Evolutionary conservation across 2,329 filamentous ascomycete species (phyloP).

Genomic region (Ophiostoma ulmi): DNA sequence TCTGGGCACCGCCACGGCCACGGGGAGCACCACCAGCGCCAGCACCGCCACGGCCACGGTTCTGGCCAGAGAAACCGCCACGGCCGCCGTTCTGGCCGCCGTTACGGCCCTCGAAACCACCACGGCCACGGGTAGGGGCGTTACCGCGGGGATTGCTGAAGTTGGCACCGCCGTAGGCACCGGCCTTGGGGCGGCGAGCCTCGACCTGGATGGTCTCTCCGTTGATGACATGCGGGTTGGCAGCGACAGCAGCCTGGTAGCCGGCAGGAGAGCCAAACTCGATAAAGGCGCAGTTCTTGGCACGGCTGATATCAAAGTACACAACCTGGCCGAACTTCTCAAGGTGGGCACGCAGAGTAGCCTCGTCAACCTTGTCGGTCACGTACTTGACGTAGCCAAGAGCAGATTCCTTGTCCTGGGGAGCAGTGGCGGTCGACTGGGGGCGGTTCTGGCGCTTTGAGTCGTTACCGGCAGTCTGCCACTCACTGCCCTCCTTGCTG

Average conservation of each 20-base stretch:
- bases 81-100: conserved; percentile 58
- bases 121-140: conserved; percentile 58
- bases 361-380: conserved; percentile 75
- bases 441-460: conserved; percentile 77
- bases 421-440: conserved; percentile 56
- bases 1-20: conserved; percentile 56
- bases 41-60: conserved; percentile 57
- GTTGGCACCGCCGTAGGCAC: conserved; percentile 64
- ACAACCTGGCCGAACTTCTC: conserved; percentile 65
- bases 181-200: conserved; percentile 74
- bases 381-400: conserved; percentile 96
- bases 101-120: conserved; percentile 54
- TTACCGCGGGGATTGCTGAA: conserved; percentile 59
- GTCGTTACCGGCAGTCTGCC: conserved; percentile 83
- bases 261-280: conserved; percentile 79
- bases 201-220: conserved; percentile 81
- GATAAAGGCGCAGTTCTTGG: conserved; percentile 96
- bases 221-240: conserved; percentile 81
- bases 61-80: conserved; percentile 64
- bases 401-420: conserved; percentile 67
- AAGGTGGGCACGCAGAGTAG: conserved; percentile 65
- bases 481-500: conserved; percentile 60
- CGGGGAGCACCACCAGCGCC: conserved; percentile 55
- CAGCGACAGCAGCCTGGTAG: conserved; percentile 75
- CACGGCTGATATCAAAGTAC: conserved; percentile 72